Conservation (phyloP, 169 alveolate species). For the Cyclospora cayetanensis region DNA sequence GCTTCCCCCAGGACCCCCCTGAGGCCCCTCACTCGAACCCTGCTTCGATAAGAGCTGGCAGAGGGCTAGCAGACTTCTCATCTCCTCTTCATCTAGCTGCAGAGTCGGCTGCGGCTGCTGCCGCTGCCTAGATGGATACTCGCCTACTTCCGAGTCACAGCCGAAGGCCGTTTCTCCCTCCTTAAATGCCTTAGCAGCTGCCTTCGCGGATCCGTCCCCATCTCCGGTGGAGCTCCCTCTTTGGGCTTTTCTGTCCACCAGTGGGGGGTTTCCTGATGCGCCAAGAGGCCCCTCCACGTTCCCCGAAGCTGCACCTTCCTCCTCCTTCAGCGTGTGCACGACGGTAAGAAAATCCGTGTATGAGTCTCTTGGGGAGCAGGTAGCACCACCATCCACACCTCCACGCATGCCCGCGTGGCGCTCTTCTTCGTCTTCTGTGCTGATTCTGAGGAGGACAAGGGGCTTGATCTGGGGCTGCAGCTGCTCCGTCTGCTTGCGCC, state of each 20-base stretch:
- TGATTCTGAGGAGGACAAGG: conserved; percentile 12
- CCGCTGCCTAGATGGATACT: no score
- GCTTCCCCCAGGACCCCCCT: neutral
- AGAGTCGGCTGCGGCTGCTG: conserved; percentile 19
- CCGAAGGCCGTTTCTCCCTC: no score
- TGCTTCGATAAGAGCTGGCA: conserved; percentile 52
- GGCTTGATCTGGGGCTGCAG: conserved; percentile 25
- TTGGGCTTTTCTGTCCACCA: neutral
- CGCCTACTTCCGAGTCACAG: no score
- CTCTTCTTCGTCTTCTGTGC: no score
- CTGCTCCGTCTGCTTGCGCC: neutral
- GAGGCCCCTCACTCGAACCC: conserved; percentile 5
- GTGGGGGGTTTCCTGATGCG: neutral
- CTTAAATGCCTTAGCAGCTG: no score
- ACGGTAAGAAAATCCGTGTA: conserved; percentile 15
- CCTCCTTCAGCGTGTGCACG: conserved; percentile 14
- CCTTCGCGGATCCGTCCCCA: neutral
- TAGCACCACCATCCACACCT: neutral
- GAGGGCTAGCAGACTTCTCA: conserved; percentile 43
- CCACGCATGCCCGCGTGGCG: no score
- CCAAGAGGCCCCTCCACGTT: neutral
- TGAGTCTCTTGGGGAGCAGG: conserved; percentile 48
- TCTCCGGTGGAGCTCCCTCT: neutral
- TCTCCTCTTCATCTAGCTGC: conserved; percentile 46
- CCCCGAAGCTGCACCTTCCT: neutral